Conservation (phyloP, 2,329 filamentous ascomycete species). For the Sporothrix euskadiensis region DNA sequence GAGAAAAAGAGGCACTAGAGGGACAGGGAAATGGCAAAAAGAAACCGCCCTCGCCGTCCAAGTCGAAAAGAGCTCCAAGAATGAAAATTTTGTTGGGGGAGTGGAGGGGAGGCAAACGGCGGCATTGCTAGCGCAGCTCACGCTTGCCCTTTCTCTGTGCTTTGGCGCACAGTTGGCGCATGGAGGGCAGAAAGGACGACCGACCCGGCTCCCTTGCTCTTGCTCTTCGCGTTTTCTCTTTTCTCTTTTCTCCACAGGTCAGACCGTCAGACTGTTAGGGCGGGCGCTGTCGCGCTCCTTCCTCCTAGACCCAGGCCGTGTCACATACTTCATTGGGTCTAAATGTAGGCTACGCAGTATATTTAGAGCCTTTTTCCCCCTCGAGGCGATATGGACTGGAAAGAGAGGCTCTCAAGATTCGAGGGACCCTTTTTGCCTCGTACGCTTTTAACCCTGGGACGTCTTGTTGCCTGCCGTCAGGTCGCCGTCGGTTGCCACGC, state of each 20-base stretch:
- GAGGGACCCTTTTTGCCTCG: background rate
- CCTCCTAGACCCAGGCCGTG: background rate
- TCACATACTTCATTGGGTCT: constrained; percentile 25
- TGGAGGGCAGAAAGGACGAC: background rate
- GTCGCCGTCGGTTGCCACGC: background rate
- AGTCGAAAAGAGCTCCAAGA: background rate
- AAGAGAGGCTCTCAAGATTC: background rate
- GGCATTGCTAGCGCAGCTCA: constrained; percentile 4
- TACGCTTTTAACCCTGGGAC: background rate
- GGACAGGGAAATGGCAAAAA: background rate
- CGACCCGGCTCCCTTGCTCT: background rate
- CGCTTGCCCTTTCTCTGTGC: background rate
- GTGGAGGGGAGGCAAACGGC: constrained; percentile 13
- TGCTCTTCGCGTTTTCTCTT: background rate
- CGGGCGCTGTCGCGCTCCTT: background rate
- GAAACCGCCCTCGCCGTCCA: background rate
- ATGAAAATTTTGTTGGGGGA: constrained; percentile 21
- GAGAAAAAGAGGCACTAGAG: background rate
- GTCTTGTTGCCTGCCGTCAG: background rate
- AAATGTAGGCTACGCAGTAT: background rate
- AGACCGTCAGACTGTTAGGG: background rate
- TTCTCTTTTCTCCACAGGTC: constrained; percentile 15
- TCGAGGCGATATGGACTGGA: background rate
- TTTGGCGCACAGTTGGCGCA: background rate
- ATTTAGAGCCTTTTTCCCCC: background rate